phyloP scores from a whole-genome alignment of 1,284 basidiomycete species.

The Pulveroboletus sp. region DNA sequence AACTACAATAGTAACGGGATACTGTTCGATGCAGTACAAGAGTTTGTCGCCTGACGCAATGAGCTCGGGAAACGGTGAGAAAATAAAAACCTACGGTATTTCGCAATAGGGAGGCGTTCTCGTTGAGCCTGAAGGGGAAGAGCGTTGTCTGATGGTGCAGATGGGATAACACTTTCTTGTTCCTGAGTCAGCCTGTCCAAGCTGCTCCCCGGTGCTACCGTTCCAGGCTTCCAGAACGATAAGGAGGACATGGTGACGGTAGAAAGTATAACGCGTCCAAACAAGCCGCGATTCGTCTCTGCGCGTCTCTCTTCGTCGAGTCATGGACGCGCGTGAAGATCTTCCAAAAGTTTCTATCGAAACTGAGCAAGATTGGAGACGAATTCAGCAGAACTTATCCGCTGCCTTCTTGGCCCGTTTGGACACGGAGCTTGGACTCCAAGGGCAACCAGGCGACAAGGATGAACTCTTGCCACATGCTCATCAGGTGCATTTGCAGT shows the following conservation, averaged over 20 bases:
- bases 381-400: conserved; percentile 50
- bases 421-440: conserved; percentile 39
- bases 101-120: conserved; percentile 82
- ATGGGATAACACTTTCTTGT: conserved; percentile 66
- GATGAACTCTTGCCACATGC: conserved; percentile 46
- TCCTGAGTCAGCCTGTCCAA: conserved; percentile 80
- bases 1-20: conserved; percentile 84
- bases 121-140: conserved; percentile 72
- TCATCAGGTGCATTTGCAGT: conserved; percentile 40
- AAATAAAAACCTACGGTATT: conserved; percentile 58
- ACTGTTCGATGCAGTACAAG: conserved; percentile 80
- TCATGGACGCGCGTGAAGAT: conserved; percentile 47
- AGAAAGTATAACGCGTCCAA: conserved; percentile 3
- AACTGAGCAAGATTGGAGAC: conserved; percentile 57
- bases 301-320: too few species aligned
- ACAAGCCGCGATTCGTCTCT: conserved; percentile 7
- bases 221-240: conserved; percentile 82
- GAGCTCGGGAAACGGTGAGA: not conserved
- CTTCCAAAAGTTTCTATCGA: conserved; percentile 62
- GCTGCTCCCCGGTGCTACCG: conserved; percentile 79
- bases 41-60: conserved; percentile 60
- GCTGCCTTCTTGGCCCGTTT: conserved; percentile 42
- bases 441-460: conserved; percentile 35
- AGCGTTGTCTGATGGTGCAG: conserved; percentile 53
- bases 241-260: conserved; percentile 35